Percentiles rank a stretch among this genome's conserved stretches.
These are phyloP conservation scores for Boletellus emodensis DNA, from an alignment of 768 basidiomycete genomes.

Conservation along the genomic window DNA sequence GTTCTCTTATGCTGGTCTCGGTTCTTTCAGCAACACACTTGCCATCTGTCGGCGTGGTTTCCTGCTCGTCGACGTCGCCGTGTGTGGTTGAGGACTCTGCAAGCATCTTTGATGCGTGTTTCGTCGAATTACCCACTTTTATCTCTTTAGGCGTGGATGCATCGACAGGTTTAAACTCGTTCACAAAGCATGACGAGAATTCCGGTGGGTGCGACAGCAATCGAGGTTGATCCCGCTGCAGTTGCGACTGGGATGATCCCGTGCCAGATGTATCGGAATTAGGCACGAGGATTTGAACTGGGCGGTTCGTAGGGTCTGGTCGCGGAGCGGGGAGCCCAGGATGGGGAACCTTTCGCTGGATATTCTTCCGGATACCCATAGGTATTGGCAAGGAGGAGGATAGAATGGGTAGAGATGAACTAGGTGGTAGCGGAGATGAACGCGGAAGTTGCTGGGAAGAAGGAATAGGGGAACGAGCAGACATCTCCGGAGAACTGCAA, in stretches of 20 bases:
- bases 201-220: constrained; percentile 3
- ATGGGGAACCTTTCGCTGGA: constrained; percentile 46
- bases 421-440: constrained; percentile 14
- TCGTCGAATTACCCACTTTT: not conserved
- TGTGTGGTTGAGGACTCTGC: not conserved
- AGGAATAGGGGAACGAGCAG: not conserved
- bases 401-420: constrained; percentile 10
- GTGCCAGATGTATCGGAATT: constrained; percentile 51
- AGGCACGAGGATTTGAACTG: constrained; percentile 47
- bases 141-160: constrained; percentile 19
- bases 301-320: constrained; percentile 27
- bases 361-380: constrained; percentile 19
- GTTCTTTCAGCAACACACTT: not conserved
- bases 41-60: not conserved
- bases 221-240: constrained; percentile 29
- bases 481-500: constrained; percentile 8
- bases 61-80: not conserved
- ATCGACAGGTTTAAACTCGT: constrained; percentile 17
- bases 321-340: constrained; percentile 35
- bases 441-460: constrained; percentile 2
- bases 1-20: not conserved
- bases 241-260: constrained; percentile 32
- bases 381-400: constrained; percentile 6
- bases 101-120: constrained; percentile 3
- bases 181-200: constrained; percentile 18